These are phyloP conservation scores for Babesia sp. DNA, from an alignment of 169 alveolate genomes.

Conservation along the genomic window DNA sequence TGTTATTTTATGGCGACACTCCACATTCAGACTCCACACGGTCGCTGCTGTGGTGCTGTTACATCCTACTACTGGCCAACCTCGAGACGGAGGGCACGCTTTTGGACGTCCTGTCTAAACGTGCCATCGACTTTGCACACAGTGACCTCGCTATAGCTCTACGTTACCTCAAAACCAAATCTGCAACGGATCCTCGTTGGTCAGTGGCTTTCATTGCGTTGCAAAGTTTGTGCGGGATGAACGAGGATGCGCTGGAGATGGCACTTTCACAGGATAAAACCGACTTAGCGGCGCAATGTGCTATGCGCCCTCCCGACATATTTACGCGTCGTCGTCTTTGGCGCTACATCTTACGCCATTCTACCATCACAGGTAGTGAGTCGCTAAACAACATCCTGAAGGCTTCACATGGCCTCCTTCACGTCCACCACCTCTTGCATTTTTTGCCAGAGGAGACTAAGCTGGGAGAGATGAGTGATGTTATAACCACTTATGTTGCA, in stretches of 20 bases:
- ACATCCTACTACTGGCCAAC: constrained; percentile 49
- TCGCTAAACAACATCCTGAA: constrained; percentile 28
- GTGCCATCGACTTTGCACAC: constrained; percentile 30
- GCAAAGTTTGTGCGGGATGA: constrained; percentile 59
- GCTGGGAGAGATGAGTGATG: constrained; percentile 43
- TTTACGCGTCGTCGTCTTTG: constrained; percentile 54
- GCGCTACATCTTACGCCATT: constrained; percentile 49
- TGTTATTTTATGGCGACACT: constrained; percentile 21
- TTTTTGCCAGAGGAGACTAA: constrained; percentile 32
- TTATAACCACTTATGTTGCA: constrained; percentile 24
- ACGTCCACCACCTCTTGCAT: constrained; percentile 54
- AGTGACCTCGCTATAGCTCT: constrained; percentile 55
- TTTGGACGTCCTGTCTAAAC: constrained; percentile 31
- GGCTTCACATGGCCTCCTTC: constrained; percentile 37
- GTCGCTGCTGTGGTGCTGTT: constrained; percentile 61
- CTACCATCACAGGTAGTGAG: constrained; percentile 4
- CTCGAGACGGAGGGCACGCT: constrained; percentile 29
- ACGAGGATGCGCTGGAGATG: constrained; percentile 64
- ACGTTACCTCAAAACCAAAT: constrained; percentile 47
- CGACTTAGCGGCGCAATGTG: constrained; percentile 54
- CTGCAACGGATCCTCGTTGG: constrained; percentile 46
- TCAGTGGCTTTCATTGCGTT: constrained; percentile 53
- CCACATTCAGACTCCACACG: constrained; percentile 13
- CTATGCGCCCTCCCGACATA: constrained; percentile 53
- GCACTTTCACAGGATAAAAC: constrained; percentile 38